Evolutionary conservation across 768 basidiomycete species (phyloP).

Genomic region (Asterophora parasitica): DNA sequence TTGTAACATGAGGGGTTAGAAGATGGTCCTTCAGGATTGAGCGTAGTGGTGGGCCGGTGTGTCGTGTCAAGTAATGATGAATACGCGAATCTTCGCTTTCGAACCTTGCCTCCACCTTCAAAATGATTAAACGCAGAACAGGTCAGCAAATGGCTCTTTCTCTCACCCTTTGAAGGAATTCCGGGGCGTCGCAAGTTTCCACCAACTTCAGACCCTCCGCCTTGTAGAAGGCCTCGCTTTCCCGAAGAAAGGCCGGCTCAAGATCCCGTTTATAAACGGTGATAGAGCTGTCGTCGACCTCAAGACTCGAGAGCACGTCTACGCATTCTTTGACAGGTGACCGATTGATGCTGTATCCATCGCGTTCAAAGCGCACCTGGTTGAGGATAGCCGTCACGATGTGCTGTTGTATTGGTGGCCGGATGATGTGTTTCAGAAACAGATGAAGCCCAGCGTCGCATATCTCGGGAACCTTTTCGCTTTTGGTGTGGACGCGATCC

Average conservation of each 20-base stretch:
- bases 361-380: slow-evolving; percentile 87
- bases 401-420: slow-evolving; percentile 77
- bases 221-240: slow-evolving; percentile 77
- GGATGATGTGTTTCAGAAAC: slow-evolving; percentile 79
- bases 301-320: slow-evolving; percentile 74
- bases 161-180: slow-evolving; percentile 76
- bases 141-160: slow-evolving; percentile 21
- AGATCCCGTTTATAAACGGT: slow-evolving; percentile 81
- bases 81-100: slow-evolving; percentile 79
- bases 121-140: slow-evolving; percentile 12
- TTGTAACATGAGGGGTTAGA: slow-evolving; percentile 69
- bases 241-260: slow-evolving; percentile 74
- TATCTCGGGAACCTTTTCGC: slow-evolving; percentile 72
- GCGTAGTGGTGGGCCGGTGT: slow-evolving; percentile 64
- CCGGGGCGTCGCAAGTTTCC: slow-evolving; percentile 71
- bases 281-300: slow-evolving; percentile 39
- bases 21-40: slow-evolving; percentile 75
- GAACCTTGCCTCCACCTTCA: slow-evolving; percentile 75
- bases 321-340: slow-evolving; percentile 87
- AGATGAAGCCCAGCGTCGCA: slow-evolving; percentile 78
- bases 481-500: slow-evolving; percentile 87
- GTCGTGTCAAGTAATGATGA: slow-evolving; percentile 78
- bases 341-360: slow-evolving; percentile 87
- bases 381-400: slow-evolving; percentile 77
- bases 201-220: slow-evolving; percentile 68